Percentiles rank a stretch among this genome's conserved stretches.
These are phyloP conservation scores for Penicillium brasilianum DNA, from an alignment of 2,329 filamentous ascomycete genomes.

Conservation along the genomic window DNA sequence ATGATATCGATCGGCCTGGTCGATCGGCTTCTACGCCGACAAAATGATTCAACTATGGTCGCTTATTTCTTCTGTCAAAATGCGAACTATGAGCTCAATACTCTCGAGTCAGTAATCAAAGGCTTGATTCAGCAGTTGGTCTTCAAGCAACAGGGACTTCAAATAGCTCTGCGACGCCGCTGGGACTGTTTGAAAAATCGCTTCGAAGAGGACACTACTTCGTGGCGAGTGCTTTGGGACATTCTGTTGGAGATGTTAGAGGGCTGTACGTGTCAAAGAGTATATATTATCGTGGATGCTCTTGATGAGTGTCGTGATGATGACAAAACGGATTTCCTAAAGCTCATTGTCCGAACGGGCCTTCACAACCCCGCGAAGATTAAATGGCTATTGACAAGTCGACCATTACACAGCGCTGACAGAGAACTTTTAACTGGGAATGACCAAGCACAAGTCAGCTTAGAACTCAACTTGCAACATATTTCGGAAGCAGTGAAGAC, in stretches of 20 bases:
- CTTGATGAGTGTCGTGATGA: constrained; percentile 35
- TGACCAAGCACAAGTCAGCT: constrained; percentile 9
- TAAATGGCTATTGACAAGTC: constrained; percentile 39
- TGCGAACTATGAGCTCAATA: constrained; percentile 24
- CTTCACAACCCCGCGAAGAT: constrained; percentile 27
- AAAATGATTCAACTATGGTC: constrained; percentile 10
- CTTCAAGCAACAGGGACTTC: constrained; percentile 16
- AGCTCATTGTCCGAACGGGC: constrained; percentile 23
- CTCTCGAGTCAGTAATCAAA: constrained; percentile 22
- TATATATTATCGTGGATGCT: constrained; percentile 36
- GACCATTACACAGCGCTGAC: constrained; percentile 32
- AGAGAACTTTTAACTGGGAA: constrained; percentile 27
- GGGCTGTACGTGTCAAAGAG: constrained; percentile 10
- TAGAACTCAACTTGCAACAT: too few relatives aligned
- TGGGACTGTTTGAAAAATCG: constrained; percentile 10
- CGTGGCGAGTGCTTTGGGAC: constrained; percentile 29
- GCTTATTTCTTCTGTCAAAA: constrained; percentile 31
- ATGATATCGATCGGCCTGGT: constrained; percentile 46
- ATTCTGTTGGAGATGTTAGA: constrained; percentile 32
- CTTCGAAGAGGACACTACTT: constrained; percentile 13
- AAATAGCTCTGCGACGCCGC: constrained; percentile 10
- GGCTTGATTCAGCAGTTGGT: constrained; percentile 22
- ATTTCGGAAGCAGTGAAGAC: too few relatives aligned
- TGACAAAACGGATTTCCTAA: constrained; percentile 19
- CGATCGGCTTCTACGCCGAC: constrained; percentile 22